phyloP scores from a whole-genome alignment of 345 rosid genomes.

The Moringa oleifera region DNA sequence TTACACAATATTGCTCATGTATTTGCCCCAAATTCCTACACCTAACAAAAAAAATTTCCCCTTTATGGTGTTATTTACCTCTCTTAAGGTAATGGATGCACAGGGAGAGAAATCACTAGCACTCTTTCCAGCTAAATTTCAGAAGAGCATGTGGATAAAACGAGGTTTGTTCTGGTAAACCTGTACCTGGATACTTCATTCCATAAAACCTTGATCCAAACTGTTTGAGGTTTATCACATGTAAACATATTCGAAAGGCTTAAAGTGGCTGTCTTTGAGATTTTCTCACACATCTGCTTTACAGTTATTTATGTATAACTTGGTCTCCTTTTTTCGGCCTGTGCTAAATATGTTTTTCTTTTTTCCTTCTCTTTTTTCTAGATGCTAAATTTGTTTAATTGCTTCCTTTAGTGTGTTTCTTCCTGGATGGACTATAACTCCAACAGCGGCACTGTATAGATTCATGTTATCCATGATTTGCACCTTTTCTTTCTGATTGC shows the following conservation, averaged over 20 bases:
- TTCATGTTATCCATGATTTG: not conserved
- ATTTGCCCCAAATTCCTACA: too few species aligned
- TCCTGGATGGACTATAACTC: not conserved
- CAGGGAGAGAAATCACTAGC: slow-evolving; percentile 70
- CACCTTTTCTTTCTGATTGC: not conserved
- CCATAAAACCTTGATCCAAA: not conserved
- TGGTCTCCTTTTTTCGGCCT: not conserved
- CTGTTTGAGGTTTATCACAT: not conserved
- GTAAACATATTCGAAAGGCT: not conserved
- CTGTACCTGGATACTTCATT: too few species aligned
- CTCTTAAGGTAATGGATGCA: slow-evolving; percentile 62
- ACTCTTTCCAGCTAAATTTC: slow-evolving; percentile 86
- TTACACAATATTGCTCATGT: not conserved
- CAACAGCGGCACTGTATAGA: not conserved
- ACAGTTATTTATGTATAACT: not conserved
- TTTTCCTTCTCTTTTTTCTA: not conserved
- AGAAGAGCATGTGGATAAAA: slow-evolving; percentile 91
- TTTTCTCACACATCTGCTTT: not conserved
- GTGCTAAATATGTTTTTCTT: not conserved
- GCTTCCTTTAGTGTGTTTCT: not conserved
- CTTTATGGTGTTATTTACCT: not conserved
- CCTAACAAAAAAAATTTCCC: too few species aligned
- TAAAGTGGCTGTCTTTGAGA: not conserved
- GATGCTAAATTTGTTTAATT: not conserved
- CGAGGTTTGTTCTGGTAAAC: slow-evolving; percentile 41